Conservation (phyloP, 2,329 filamentous ascomycete species). For the Daldinia eschscholtzii region DNA sequence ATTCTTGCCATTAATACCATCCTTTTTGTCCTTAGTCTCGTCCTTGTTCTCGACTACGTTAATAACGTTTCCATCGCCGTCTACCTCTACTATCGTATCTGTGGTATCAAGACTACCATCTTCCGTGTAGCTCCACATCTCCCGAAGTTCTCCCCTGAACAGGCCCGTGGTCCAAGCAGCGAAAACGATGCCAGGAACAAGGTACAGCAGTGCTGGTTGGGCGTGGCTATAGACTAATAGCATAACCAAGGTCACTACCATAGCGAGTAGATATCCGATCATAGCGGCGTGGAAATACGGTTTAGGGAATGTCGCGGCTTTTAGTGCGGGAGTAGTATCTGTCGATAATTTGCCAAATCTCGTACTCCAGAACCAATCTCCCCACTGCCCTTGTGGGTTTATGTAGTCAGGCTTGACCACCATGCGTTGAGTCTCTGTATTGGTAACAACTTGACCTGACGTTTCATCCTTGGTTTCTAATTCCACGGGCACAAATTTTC, state of each 20-base stretch:
- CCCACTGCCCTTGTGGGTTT: slow-evolving; percentile 80
- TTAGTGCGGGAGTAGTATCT: slow-evolving; percentile 53
- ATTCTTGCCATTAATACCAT: slow-evolving; percentile 45
- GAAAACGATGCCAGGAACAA: slow-evolving; percentile 86
- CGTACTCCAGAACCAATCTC: slow-evolving; percentile 82
- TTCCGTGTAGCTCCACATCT: slow-evolving; percentile 89
- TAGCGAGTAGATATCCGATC: slow-evolving; percentile 80
- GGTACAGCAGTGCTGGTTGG: slow-evolving; percentile 91
- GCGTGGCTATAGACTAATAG: slow-evolving; percentile 84
- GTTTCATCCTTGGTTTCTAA: slow-evolving; percentile 51
- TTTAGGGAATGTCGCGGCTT: slow-evolving; percentile 75
- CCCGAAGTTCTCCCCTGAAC: slow-evolving; percentile 75
- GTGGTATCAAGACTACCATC: slow-evolving; percentile 68
- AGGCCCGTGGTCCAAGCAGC: slow-evolving; percentile 81
- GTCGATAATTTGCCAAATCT: slow-evolving; percentile 48
- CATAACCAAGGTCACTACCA: slow-evolving; percentile 80
- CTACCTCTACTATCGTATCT: slow-evolving; percentile 69
- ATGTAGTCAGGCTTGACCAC: slow-evolving; percentile 66
- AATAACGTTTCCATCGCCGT: slow-evolving; percentile 61
- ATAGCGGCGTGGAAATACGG: slow-evolving; percentile 86
- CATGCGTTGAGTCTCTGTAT: slow-evolving; percentile 57
- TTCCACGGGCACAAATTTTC: slow-evolving; percentile 61
- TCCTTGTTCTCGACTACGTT: slow-evolving; percentile 56
- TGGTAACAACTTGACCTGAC: slow-evolving; percentile 54
- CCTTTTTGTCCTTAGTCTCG: slow-evolving; percentile 54